Evolutionary conservation across 192 early-diverging fungal species (phyloP).

Genomic region (Thamnidium elegans): DNA sequence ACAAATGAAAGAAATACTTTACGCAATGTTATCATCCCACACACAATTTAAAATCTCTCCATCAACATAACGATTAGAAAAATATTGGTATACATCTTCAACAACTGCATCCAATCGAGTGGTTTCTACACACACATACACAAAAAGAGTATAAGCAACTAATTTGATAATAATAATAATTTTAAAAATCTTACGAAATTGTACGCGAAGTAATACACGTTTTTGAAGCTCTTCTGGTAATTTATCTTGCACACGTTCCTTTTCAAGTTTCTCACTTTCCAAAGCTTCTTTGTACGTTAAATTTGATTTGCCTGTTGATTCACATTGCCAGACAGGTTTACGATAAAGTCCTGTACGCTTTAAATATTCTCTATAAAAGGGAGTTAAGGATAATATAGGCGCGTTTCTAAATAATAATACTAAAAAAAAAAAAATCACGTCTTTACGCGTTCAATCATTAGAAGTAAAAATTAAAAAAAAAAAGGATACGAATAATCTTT

Average conservation of each 20-base stretch:
- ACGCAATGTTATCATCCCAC: conserved; percentile 43
- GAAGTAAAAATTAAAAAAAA: conserved; percentile 8
- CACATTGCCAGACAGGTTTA: conserved; percentile 76
- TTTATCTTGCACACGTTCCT: conserved; percentile 56
- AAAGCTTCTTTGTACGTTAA: conserved; percentile 83
- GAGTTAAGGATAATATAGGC: conserved; percentile 5
- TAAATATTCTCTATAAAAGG: conserved; percentile 26
- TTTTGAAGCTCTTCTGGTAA: conserved; percentile 67
- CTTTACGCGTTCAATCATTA: not conserved
- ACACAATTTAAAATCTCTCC: conserved; percentile 54
- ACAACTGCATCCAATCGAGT: conserved; percentile 57
- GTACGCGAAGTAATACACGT: conserved; percentile 59
- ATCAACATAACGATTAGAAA: conserved; percentile 50
- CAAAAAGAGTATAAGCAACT: not conserved
- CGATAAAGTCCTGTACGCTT: conserved; percentile 52
- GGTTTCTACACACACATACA: conserved; percentile 39
- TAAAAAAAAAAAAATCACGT: not conserved
- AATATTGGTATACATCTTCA: conserved; percentile 58
- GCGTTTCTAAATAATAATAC: not conserved
- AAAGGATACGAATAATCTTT: conserved; percentile 50
- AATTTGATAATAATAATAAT: not conserved
- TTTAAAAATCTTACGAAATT: conserved; percentile 62
- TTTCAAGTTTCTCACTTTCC: conserved; percentile 66
- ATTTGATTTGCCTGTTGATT: conserved; percentile 64
- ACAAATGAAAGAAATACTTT: conserved; percentile 7